A percentile compares a stretch with the other conserved stretches of the same genome.
Evolutionary conservation across 768 basidiomycete genomes (phyloP).

Genomic region (Russula earlei): DNA sequence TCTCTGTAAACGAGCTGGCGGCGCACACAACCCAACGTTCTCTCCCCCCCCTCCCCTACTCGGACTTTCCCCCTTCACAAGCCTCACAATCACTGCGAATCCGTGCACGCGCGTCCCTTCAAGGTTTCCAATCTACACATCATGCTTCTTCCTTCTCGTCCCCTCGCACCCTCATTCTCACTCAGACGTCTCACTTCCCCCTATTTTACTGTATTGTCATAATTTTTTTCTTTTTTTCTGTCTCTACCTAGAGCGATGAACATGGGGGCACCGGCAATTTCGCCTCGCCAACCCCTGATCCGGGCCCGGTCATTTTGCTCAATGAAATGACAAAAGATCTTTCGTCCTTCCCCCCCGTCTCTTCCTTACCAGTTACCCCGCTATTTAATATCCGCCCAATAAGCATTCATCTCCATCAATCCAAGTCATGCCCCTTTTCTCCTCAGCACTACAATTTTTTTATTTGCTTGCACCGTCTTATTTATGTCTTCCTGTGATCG

Average conservation of each 20-base stretch:
- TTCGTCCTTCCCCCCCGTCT: not conserved
- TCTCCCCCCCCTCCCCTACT: too few species aligned
- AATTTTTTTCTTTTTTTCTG: not conserved
- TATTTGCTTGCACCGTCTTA: not conserved
- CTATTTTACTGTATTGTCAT: not conserved
- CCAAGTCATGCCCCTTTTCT: not conserved
- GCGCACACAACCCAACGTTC: too few species aligned
- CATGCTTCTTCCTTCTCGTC: too few species aligned
- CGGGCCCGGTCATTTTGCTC: not conserved
- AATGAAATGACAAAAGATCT: too few species aligned
- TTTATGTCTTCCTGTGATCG: not conserved
- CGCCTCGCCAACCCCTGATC: too few species aligned
- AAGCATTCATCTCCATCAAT: not conserved
- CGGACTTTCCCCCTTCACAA: not conserved
- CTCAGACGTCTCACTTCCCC: too few species aligned
- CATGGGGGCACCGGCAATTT: not conserved
- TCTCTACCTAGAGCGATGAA: slow-evolving; percentile 1
- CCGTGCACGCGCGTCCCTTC: not conserved
- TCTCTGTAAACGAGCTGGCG: too few species aligned
- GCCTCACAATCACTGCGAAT: not conserved
- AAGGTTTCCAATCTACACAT: not conserved
- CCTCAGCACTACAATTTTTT: not conserved
- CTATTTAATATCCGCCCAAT: not conserved
- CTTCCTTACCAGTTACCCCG: not conserved
- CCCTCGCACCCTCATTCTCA: too few species aligned